Conservation (phyloP, 345 rosid genomes). For the Arabis hirsuta region DNA sequence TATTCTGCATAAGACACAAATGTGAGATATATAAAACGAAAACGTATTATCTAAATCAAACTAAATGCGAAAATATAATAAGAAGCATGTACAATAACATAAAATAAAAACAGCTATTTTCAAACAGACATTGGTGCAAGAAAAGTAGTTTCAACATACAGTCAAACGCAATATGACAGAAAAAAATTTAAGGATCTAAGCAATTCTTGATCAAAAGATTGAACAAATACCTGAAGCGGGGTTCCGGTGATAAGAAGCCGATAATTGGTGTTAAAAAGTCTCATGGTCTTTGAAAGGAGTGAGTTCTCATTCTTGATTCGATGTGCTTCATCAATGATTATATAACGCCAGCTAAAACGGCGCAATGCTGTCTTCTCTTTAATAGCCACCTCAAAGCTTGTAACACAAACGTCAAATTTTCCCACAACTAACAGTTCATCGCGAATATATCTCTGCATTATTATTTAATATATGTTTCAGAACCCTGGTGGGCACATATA, state of each 20-base stretch:
- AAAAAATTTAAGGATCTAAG: neutral
- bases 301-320: constrained; percentile 96
- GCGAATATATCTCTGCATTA: constrained; percentile 73
- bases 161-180: neutral
- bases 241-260: constrained; percentile 97
- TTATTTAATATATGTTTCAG: constrained; percentile 20
- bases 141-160: constrained; percentile 6
- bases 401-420: constrained; percentile 90
- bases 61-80: neutral
- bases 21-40: constrained; percentile 9
- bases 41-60: constrained; percentile 3
- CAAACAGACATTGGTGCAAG: constrained; percentile 25
- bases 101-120: neutral
- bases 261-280: constrained; percentile 83
- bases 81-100: constrained; percentile 10
- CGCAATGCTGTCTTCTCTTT: constrained; percentile 82
- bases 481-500: neutral
- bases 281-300: constrained; percentile 94
- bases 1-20: constrained; percentile 65
- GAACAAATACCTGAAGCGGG: constrained; percentile 86
- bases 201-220: constrained; percentile 5
- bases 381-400: constrained; percentile 98
- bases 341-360: constrained; percentile 94
- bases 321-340: constrained; percentile 97
- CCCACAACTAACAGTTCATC: constrained; percentile 88